Percentiles rank a stretch among this genome's conserved stretches.
Conservation (phyloP, 768 basidiomycete genomes). For the Cystofilobasidium capitatum region DNA sequence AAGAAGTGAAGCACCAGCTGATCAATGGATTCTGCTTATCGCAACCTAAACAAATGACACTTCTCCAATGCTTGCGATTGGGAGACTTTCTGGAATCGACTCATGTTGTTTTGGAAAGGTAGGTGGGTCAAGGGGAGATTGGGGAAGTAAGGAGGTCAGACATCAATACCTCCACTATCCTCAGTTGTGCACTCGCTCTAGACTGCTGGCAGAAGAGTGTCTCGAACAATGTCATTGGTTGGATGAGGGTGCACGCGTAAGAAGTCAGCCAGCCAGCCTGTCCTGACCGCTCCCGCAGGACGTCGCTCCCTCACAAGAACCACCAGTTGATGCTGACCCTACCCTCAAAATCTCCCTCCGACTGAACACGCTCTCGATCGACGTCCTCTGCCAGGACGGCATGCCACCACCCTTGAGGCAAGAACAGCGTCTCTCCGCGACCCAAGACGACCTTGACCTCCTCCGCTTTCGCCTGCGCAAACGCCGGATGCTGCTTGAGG, state of each 20-base stretch:
- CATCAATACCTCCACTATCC: too few relatives aligned
- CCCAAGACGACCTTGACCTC: conserved; percentile 1
- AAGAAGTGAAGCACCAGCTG: not conserved
- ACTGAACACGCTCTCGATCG: not conserved
- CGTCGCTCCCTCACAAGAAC: conserved; percentile 6
- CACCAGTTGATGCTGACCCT: conserved; percentile 19
- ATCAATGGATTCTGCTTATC: not conserved
- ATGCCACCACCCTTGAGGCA: conserved; percentile 23
- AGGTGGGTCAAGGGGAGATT: too few relatives aligned
- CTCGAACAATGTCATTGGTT: too few relatives aligned
- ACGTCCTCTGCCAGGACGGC: conserved; percentile 12
- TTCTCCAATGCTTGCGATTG: too few relatives aligned
- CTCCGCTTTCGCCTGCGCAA: not conserved
- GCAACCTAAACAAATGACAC: not conserved
- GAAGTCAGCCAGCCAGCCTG: too few relatives aligned
- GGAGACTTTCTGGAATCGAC: too few relatives aligned
- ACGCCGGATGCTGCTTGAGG: not conserved
- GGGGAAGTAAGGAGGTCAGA: too few relatives aligned
- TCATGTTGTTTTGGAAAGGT: not conserved
- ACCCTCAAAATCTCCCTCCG: not conserved
- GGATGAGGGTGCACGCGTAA: too few relatives aligned
- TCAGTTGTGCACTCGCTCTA: too few relatives aligned
- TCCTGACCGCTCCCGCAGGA: too few relatives aligned
- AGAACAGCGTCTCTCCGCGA: conserved; percentile 11
- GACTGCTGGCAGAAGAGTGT: too few relatives aligned